Evolutionary conservation across 805 yeast genomes (phyloP).

Genomic region (Candida maris): DNA sequence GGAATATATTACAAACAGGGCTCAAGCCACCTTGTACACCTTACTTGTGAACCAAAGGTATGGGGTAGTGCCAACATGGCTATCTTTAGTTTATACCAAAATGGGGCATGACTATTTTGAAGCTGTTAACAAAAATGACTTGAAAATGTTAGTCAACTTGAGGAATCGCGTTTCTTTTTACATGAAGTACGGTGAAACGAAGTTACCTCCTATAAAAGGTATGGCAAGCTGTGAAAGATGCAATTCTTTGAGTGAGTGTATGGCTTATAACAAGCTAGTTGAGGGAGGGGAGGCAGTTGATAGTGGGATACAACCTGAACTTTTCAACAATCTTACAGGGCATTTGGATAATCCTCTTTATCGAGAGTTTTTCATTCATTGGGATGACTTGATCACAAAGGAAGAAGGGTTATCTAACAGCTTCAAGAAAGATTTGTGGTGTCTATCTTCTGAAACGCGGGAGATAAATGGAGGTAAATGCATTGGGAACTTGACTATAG

Average conservation of each 20-base stretch:
- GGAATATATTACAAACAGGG: constrained; percentile 66
- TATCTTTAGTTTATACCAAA: constrained; percentile 72
- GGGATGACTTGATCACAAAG: constrained; percentile 69
- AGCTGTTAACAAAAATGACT: constrained; percentile 50
- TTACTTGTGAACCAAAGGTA: constrained; percentile 77
- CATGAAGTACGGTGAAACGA: constrained; percentile 46
- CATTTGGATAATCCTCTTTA: constrained; percentile 46
- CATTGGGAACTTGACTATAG: constrained; percentile 47
- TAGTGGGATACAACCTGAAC: constrained; percentile 48
- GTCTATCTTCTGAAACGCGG: constrained; percentile 51
- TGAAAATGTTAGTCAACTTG: constrained; percentile 64
- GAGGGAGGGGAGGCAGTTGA: constrained; percentile 56
- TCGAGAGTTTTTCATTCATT: constrained; percentile 56
- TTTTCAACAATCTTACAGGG: constrained; percentile 45
- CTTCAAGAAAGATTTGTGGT: constrained; percentile 66
- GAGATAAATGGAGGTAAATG: constrained; percentile 61
- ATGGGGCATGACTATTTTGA: constrained; percentile 39
- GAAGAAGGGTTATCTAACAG: constrained; percentile 62
- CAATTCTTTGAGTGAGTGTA: constrained; percentile 52
- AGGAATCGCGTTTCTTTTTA: constrained; percentile 67
- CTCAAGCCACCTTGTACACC: constrained; percentile 82
- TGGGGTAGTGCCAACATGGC: constrained; percentile 59
- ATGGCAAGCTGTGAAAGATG: constrained; percentile 62
- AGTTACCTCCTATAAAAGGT: constrained; percentile 51
- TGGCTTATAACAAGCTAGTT: constrained; percentile 56